Conservation (phyloP, 2,329 filamentous ascomycete genomes). For the Ophidiomyces ophidiicola region DNA sequence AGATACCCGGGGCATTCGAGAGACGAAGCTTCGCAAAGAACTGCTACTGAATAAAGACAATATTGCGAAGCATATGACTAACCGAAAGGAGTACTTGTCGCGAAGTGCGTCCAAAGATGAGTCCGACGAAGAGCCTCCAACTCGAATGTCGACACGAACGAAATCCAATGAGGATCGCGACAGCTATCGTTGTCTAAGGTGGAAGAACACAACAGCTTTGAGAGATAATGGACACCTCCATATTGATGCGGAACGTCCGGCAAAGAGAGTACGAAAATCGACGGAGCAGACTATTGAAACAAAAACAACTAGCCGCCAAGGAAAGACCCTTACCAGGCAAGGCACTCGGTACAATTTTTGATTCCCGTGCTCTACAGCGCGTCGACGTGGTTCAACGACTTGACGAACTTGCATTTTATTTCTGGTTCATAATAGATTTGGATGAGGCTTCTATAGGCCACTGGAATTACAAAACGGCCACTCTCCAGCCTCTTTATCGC, state of each 20-base stretch:
- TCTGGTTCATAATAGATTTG: not conserved
- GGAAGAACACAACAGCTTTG: constrained; percentile 52
- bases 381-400: not conserved
- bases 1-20: constrained; percentile 73
- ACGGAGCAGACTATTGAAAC: constrained; percentile 30
- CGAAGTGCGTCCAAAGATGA: constrained; percentile 40
- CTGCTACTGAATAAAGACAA: constrained; percentile 61
- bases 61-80: constrained; percentile 68
- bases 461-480: too few species aligned
- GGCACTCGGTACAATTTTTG: constrained; percentile 39
- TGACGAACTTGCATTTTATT: constrained; percentile 6
- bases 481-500: too few species aligned
- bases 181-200: constrained; percentile 43
- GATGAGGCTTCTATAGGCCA: too few species aligned
- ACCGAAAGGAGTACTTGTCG: constrained; percentile 59
- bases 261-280: constrained; percentile 38
- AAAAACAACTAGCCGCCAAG: constrained; percentile 36
- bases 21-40: constrained; percentile 79
- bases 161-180: constrained; percentile 47
- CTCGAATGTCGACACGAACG: constrained; percentile 50
- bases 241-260: constrained; percentile 43
- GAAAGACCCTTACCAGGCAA: constrained; percentile 41
- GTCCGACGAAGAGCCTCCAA: constrained; percentile 37
- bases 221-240: constrained; percentile 49
- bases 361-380: not conserved